Evolutionary conservation across 2,329 filamentous ascomycete genomes (phyloP).

Genomic region (Pseudofabraea citricarpa): DNA sequence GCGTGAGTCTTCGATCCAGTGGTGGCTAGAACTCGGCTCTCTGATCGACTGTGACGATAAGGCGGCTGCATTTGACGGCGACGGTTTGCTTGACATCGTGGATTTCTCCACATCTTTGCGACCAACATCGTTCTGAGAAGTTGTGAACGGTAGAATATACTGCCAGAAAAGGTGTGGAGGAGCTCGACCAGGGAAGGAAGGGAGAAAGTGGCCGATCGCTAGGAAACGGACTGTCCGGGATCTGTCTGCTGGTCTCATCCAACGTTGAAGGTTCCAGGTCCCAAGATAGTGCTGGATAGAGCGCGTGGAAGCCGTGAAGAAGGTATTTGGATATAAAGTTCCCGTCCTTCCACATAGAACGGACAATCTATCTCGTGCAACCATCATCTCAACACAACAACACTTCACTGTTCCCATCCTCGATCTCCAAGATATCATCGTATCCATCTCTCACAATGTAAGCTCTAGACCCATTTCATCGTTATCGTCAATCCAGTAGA

Average conservation of each 20-base stretch:
- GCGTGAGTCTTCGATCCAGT: slow-evolving; percentile 12
- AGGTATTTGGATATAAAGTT: slow-evolving; percentile 2
- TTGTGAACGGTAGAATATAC: slow-evolving; percentile 15
- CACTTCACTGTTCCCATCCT: not conserved
- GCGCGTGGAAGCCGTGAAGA: not conserved
- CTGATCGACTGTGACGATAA: slow-evolving; percentile 21
- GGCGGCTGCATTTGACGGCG: slow-evolving; percentile 11
- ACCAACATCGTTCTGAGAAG: slow-evolving; percentile 6
- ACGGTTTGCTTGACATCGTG: slow-evolving; percentile 18
- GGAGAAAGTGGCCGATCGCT: not conserved
- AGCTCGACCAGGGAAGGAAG: slow-evolving; percentile 2
- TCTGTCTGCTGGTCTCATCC: not conserved
- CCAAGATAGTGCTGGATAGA: not conserved
- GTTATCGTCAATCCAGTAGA: not conserved
- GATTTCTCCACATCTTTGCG: slow-evolving; percentile 18
- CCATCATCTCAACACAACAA: not conserved
- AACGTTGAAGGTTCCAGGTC: not conserved
- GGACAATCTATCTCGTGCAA: slow-evolving; percentile 1
- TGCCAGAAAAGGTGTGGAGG: slow-evolving; percentile 8
- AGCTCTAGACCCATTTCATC: not conserved
- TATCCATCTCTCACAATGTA: not conserved
- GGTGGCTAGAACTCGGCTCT: slow-evolving; percentile 8
- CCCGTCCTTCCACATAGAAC: not conserved
- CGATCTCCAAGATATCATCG: not conserved
- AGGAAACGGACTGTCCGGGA: not conserved